These are phyloP conservation scores for Alternaria alternata DNA, from an alignment of 2,329 filamentous ascomycete species.

Conservation along the genomic window DNA sequence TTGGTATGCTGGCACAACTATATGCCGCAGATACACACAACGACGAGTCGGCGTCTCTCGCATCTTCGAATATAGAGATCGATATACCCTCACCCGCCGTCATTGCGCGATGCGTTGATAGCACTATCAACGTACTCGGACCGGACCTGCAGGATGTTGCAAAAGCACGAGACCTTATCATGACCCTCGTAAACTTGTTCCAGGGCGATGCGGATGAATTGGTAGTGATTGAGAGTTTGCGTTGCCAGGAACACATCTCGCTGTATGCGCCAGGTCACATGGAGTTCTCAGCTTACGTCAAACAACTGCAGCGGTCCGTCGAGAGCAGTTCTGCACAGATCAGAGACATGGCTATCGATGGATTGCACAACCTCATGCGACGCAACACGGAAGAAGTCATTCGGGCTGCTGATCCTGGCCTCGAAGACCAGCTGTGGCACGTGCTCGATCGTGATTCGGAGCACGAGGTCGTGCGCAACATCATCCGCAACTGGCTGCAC, in stretches of 20 bases:
- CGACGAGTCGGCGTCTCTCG: slow-evolving; percentile 77
- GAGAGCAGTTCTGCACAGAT: slow-evolving; percentile 73
- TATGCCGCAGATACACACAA: slow-evolving; percentile 94
- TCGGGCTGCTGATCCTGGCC: slow-evolving; percentile 73
- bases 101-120: slow-evolving; percentile 87
- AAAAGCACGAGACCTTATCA: slow-evolving; percentile 90
- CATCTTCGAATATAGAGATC: slow-evolving; percentile 89
- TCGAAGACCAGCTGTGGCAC: slow-evolving; percentile 93
- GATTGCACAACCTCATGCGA: slow-evolving; percentile 94
- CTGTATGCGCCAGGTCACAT: slow-evolving; percentile 90
- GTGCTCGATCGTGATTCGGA: slow-evolving; percentile 79
- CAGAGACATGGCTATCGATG: slow-evolving; percentile 82
- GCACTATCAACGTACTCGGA: slow-evolving; percentile 94
- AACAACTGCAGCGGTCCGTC: slow-evolving; percentile 79
- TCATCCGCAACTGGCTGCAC: slow-evolving; percentile 91
- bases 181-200: slow-evolving; percentile 85
- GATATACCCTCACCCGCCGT: slow-evolving; percentile 83
- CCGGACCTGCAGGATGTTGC: slow-evolving; percentile 92
- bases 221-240: slow-evolving; percentile 78
- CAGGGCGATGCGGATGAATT: slow-evolving; percentile 75
- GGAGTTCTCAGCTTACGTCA: slow-evolving; percentile 84
- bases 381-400: slow-evolving; percentile 86
- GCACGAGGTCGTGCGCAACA: slow-evolving; percentile 82
- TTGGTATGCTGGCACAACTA: slow-evolving; percentile 92
- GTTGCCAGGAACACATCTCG: slow-evolving; percentile 88